phyloP scores from a whole-genome alignment of 129 eudicot species.

The Artemisia tridentata region DNA sequence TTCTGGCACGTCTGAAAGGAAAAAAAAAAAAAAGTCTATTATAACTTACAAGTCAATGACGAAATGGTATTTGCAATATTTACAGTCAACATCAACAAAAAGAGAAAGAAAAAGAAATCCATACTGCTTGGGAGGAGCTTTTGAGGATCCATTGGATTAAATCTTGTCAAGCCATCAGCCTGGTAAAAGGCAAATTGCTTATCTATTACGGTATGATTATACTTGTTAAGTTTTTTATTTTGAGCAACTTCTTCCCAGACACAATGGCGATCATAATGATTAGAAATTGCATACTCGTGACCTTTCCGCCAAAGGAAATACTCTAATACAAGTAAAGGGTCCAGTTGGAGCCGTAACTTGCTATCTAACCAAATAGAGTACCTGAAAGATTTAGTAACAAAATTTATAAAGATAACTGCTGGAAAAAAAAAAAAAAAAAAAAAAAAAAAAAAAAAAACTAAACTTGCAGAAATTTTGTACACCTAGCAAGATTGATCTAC shows the following conservation, averaged over 20 bases:
- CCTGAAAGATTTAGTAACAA: constrained; percentile 44
- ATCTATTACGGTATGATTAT: constrained; percentile 82
- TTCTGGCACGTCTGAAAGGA: constrained; percentile 87
- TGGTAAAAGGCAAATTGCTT: constrained; percentile 86
- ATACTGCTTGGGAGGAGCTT: constrained; percentile 97
- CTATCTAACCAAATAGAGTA: constrained; percentile 99
- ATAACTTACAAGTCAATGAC: not conserved
- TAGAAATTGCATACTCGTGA: constrained; percentile 86
- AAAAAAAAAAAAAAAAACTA: not conserved
- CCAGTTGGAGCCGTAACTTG: constrained; percentile 89
- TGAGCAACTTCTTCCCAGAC: constrained; percentile 99
- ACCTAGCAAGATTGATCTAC: too few species aligned
- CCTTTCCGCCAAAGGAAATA: constrained; percentile 92
- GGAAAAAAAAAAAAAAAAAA: not conserved
- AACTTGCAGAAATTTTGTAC: not conserved
- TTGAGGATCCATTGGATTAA: constrained; percentile 69
- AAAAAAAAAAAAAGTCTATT: constrained; percentile 7
- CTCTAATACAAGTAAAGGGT: constrained; percentile 83
- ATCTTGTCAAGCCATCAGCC: constrained; percentile 87
- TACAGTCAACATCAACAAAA: not conserved
- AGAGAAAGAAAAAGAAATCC: constrained; percentile 8
- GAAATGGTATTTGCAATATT: not conserved
- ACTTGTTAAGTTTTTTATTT: constrained; percentile 95
- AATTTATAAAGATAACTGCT: constrained; percentile 11
- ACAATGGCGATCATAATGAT: constrained; percentile 98